Conservation (phyloP, 176 grass and related monocot genomes). For the Hordeum vulgare region DNA sequence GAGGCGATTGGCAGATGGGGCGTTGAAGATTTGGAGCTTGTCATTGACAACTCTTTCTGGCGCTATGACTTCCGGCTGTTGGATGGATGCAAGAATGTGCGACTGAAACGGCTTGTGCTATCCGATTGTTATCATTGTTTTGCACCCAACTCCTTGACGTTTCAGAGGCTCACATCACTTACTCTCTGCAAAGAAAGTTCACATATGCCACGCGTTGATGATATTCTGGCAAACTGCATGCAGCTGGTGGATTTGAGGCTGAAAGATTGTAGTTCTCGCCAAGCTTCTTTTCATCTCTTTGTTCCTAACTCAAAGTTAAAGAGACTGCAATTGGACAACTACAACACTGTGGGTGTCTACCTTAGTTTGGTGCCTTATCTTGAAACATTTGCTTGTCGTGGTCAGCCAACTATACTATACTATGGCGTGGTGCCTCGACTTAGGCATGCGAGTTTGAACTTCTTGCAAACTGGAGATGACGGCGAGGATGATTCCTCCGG, state of each 20-base stretch:
- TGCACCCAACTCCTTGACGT: background rate
- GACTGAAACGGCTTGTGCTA: background rate
- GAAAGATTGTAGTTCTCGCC: background rate
- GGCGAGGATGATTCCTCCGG: background rate
- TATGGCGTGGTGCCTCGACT: slow-evolving; percentile 4
- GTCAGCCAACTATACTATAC: slow-evolving; percentile 3
- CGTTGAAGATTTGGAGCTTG: slow-evolving; percentile 14
- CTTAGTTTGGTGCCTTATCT: background rate
- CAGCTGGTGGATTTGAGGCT: background rate
- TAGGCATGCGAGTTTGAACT: slow-evolving; percentile 18
- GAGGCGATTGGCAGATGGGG: slow-evolving; percentile 13
- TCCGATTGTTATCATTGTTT: background rate
- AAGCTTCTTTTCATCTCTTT: background rate
- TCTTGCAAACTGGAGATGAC: background rate
- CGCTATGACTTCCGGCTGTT: background rate
- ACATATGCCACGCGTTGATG: background rate
- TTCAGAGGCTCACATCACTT: slow-evolving; percentile 14
- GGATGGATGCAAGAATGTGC: background rate
- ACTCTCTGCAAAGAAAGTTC: background rate
- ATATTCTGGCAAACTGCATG: background rate
- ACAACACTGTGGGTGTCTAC: slow-evolving; percentile 8
- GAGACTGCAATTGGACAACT: slow-evolving; percentile 6
- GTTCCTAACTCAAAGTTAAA: background rate
- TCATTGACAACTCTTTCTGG: background rate
- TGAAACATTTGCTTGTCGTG: slow-evolving; percentile 2